These are phyloP conservation scores for Umbelopsis isabellina DNA, from an alignment of 192 early-diverging fungal species.

Conservation along the genomic window DNA sequence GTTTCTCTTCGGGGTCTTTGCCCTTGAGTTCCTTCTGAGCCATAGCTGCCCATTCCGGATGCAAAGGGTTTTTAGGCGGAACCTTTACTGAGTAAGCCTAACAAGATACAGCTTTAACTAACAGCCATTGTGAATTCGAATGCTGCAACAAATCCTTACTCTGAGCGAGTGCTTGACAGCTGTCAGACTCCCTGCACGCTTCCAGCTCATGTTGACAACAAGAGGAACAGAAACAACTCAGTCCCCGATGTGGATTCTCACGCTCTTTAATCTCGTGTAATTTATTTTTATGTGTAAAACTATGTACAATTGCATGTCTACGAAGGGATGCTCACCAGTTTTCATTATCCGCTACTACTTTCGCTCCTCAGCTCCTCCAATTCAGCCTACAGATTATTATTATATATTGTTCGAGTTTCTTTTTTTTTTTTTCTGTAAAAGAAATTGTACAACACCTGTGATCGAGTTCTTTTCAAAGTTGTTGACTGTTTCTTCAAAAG, in stretches of 20 bases:
- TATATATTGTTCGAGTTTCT: neutral
- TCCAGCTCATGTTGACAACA: slow-evolving; percentile 17
- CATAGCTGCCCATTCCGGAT: slow-evolving; percentile 71
- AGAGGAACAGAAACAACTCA: neutral
- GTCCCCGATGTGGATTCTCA: neutral
- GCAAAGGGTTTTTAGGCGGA: slow-evolving; percentile 55
- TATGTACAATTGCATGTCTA: neutral
- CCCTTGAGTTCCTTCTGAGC: slow-evolving; percentile 88
- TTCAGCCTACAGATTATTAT: slow-evolving; percentile 1
- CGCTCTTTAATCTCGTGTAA: neutral
- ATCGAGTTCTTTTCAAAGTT: neutral
- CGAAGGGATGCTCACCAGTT: slow-evolving; percentile 12
- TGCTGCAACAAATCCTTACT: neutral
- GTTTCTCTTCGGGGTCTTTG: slow-evolving; percentile 70
- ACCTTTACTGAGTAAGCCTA: slow-evolving; percentile 21
- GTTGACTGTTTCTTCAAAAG: neutral
- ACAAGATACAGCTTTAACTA: neutral
- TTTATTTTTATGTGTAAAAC: neutral
- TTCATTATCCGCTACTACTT: slow-evolving; percentile 13
- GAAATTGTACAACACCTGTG: neutral
- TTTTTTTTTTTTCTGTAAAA: neutral
- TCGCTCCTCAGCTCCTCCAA: slow-evolving; percentile 7
- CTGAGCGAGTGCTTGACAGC: slow-evolving; percentile 8
- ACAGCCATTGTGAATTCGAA: neutral
- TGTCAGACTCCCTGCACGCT: neutral